Percentiles rank a stretch among this genome's conserved stretches.
Conservation (phyloP, 108 stramenopile species). For the Nannochloropsis granulata region DNA sequence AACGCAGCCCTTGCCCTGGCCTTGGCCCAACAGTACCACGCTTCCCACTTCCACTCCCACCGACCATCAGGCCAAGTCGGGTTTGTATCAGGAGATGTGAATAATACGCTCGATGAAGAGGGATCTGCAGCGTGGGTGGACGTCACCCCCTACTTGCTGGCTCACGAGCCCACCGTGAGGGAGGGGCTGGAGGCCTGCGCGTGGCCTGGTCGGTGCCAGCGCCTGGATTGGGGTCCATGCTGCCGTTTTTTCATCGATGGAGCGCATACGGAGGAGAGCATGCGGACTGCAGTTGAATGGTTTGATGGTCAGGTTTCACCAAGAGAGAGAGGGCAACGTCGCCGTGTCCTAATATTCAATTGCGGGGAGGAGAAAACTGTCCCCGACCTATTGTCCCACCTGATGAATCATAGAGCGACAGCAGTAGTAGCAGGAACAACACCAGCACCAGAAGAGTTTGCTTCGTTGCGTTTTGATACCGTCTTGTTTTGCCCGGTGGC, state of each 20-base stretch:
- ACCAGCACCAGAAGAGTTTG: neutral
- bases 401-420: neutral
- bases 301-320: neutral
- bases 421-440: too few species aligned
- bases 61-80: neutral
- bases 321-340: neutral
- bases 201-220: conserved; percentile 17
- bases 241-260: neutral
- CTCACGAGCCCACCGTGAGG: neutral
- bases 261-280: neutral
- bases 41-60: neutral
- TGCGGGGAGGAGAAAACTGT: neutral
- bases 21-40: neutral
- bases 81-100: neutral
- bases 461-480: neutral
- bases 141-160: neutral
- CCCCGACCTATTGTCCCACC: neutral
- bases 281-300: neutral
- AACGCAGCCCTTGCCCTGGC: conserved; percentile 18
- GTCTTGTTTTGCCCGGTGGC: neutral
- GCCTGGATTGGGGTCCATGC: neutral
- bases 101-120: neutral
- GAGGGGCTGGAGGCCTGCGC: neutral
- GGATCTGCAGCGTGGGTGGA: neutral
- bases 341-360: neutral